Conservation (phyloP, 306 rosid species). For the Hylodesmum podocarpum region DNA sequence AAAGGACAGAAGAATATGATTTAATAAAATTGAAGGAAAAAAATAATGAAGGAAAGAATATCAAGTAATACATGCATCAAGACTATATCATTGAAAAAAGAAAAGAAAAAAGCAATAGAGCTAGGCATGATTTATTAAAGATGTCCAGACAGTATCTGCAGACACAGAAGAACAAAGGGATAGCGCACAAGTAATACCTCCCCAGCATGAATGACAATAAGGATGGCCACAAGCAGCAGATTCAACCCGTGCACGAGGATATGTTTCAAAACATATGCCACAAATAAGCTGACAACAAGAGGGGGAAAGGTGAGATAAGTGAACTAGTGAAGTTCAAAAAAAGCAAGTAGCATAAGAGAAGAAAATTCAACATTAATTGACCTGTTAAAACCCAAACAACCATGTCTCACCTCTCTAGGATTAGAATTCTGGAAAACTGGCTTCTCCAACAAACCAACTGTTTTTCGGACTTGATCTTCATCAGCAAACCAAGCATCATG, state of each 20-base stretch:
- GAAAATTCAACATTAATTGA: neutral
- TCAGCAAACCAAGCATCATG: constrained; percentile 83
- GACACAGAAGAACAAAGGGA: constrained; percentile 2
- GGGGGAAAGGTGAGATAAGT: neutral
- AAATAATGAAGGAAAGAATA: neutral
- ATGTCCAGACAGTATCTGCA: neutral
- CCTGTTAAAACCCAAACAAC: constrained; percentile 12
- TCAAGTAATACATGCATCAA: neutral
- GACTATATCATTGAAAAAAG: neutral
- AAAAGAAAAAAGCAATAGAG: neutral
- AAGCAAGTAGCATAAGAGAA: neutral
- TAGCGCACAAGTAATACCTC: constrained; percentile 31
- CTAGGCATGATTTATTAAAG: neutral
- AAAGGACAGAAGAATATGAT: constrained; percentile 7
- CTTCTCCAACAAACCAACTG: constrained; percentile 64
- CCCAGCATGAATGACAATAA: constrained; percentile 69
- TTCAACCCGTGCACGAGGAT: constrained; percentile 38
- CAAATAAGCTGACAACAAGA: constrained; percentile 50
- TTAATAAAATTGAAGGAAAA: neutral
- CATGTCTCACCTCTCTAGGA: constrained; percentile 42
- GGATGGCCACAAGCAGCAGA: constrained; percentile 72
- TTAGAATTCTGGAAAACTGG: constrained; percentile 36
- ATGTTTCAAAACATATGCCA: constrained; percentile 71
- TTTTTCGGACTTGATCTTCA: constrained; percentile 55
- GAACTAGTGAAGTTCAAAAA: neutral